Conservation (phyloP, 345 rosid species). For the Trapa bicornis region DNA sequence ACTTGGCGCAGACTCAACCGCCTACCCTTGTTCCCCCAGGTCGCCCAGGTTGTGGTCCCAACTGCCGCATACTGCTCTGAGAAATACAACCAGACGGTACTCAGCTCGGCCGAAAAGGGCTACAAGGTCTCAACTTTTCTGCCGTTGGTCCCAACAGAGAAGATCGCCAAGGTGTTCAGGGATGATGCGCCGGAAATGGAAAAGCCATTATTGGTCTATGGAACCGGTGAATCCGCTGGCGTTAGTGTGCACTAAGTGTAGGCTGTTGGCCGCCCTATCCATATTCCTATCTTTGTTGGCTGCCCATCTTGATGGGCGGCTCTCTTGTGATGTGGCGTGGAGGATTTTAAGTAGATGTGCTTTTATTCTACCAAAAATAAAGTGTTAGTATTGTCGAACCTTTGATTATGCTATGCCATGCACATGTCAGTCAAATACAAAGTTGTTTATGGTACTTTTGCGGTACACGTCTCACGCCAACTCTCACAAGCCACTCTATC, state of each 20-base stretch:
- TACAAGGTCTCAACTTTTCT: slow-evolving; percentile 57
- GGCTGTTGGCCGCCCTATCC: neutral
- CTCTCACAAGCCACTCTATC: no score
- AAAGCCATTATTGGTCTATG: slow-evolving; percentile 21
- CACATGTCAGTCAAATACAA: no score
- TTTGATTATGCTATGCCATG: no score
- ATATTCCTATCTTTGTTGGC: no score
- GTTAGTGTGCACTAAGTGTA: slow-evolving; percentile 1
- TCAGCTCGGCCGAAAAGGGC: slow-evolving; percentile 61
- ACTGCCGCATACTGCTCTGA: slow-evolving; percentile 69
- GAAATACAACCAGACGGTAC: slow-evolving; percentile 69
- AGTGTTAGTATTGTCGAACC: no score
- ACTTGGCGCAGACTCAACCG: slow-evolving; percentile 74
- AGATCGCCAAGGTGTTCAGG: slow-evolving; percentile 58
- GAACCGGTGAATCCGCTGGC: neutral
- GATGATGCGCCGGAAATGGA: slow-evolving; percentile 17
- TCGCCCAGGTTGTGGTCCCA: slow-evolving; percentile 62
- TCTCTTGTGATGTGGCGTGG: no score
- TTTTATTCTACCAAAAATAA: no score
- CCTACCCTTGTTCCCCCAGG: slow-evolving; percentile 69
- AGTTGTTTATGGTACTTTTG: no score
- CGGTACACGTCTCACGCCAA: no score
- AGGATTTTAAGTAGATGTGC: no score
- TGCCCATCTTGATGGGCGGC: no score
- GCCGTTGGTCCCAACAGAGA: slow-evolving; percentile 79